Evolutionary conservation across 768 basidiomycete species (phyloP).

Genomic region (Sarcomyxa edulis): DNA sequence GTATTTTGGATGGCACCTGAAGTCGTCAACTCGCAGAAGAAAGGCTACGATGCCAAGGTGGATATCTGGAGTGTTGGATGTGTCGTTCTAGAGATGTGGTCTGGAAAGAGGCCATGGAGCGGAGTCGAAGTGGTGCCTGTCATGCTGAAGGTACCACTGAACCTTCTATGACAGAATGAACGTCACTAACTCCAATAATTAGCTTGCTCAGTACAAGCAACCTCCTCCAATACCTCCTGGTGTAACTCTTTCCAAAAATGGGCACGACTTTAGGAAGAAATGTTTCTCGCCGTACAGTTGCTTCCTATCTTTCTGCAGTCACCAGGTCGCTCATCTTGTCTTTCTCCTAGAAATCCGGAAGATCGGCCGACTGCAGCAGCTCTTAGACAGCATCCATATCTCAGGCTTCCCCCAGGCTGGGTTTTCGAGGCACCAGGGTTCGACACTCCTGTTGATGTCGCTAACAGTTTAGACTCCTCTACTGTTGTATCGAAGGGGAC

Average conservation of each 20-base stretch:
- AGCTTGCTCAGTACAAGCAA: slow-evolving; percentile 58
- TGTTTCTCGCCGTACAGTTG: slow-evolving; percentile 70
- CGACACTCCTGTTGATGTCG: too few species aligned
- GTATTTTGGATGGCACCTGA: slow-evolving; percentile 98
- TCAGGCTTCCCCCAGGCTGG: slow-evolving; percentile 11
- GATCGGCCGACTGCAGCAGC: slow-evolving; percentile 64
- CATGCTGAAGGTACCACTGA: slow-evolving; percentile 64
- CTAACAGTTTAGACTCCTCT: too few species aligned
- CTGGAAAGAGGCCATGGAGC: slow-evolving; percentile 84
- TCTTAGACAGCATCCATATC: slow-evolving; percentile 26
- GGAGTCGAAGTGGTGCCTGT: slow-evolving; percentile 70
- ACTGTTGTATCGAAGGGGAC: too few species aligned
- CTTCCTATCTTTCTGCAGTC: neutral
- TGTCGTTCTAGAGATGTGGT: slow-evolving; percentile 94
- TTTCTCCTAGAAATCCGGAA: slow-evolving; percentile 52
- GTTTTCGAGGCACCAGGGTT: slow-evolving; percentile 11
- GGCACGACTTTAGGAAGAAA: slow-evolving; percentile 65
- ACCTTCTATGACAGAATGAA: neutral
- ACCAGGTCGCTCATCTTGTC: slow-evolving; percentile 2
- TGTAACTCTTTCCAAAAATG: slow-evolving; percentile 53
- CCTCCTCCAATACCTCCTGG: slow-evolving; percentile 76
- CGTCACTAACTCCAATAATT: neutral
- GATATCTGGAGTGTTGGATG: slow-evolving; percentile 97
- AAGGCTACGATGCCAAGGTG: slow-evolving; percentile 88
- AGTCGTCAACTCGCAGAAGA: slow-evolving; percentile 60